Evolutionary conservation across 2,329 filamentous ascomycete genomes (phyloP), one percentile per base, ranked within the genome.

Genomic region (Fusarium scirpi): DNA sequence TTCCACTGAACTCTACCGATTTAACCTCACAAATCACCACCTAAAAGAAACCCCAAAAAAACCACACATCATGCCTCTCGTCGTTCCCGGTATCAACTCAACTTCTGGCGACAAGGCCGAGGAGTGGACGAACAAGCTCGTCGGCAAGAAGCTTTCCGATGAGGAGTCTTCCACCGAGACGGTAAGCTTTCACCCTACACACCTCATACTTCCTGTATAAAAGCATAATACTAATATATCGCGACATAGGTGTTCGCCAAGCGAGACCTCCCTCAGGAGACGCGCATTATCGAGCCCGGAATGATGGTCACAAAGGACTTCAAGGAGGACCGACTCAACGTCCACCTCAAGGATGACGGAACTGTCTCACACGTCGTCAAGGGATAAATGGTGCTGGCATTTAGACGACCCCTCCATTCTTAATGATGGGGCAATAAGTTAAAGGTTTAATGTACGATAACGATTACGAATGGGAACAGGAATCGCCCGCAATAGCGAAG

Each of bases 91-190:
- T 76, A 80, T 90, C 72, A 89, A 83, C 68, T 82, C 80, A 67
- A 81, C 80, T 66, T 78, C 82, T 43, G 77, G 77, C 68, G 76
- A 81, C 77, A 83, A 84, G 79, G 87, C 84, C 38, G 82, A 88
- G 63, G 83, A 88, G 74, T 91, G 89, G 89, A 81, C 80, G 70
- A 85, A 84, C 79, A 89, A 90, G 82, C 82, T 91, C 7, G 84
- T 88, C 47, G 89, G 89, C 76, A 91, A 91, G 86, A 90, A 84
- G 49, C 78, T 90, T 15, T 83, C 84, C 13, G 88, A 76, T n/a
- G 87, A 73, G 12, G 77, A 79, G 20, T 15, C 62, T 20, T 83
- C 83, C 57, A 85, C 81, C 69, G 86, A 87, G 76, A 87, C 83
- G 11, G 89, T 90, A 79, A 58, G 84, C 71, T 46, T 10, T 13